Conservation (phyloP, 805 yeast species). For the Kodamaea laetipori region DNA sequence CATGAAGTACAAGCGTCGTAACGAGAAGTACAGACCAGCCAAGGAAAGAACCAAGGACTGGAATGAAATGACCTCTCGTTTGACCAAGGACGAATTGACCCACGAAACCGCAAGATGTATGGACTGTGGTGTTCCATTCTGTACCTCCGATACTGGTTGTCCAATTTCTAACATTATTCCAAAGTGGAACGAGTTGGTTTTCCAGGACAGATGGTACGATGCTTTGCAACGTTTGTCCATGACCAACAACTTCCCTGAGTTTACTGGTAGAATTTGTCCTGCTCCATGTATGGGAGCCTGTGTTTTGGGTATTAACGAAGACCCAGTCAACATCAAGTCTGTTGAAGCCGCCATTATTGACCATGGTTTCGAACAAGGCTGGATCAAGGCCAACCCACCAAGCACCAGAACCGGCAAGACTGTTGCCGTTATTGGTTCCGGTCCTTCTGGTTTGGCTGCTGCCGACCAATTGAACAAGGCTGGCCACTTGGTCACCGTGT, state of each 20-base stretch:
- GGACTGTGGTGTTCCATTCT: constrained; percentile 99
- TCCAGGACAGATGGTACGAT: constrained; percentile 91
- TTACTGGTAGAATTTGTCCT: constrained; percentile 97
- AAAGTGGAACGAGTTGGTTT: constrained; percentile 95
- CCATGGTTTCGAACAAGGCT: constrained; percentile 93
- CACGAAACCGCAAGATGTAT: constrained; percentile 96
- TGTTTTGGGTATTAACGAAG: constrained; percentile 88
- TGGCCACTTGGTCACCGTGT: constrained; percentile 89
- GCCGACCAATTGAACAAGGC: constrained; percentile 98
- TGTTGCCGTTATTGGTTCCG: constrained; percentile 91
- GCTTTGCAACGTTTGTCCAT: constrained; percentile 88
- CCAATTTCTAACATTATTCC: constrained; percentile 97
- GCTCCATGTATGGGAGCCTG: constrained; percentile 98
- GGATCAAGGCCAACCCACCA: constrained; percentile 89
- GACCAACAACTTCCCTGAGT: constrained; percentile 99
- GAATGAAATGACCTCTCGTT: constrained; percentile 82
- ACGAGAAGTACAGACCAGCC: constrained; percentile 82
- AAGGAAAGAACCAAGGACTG: constrained; percentile 81
- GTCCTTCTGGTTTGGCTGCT: constrained; percentile 95
- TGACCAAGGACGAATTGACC: constrained; percentile 82
- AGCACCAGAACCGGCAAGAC: constrained; percentile 76
- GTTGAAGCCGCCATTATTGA: constrained; percentile 96
- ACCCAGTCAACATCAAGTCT: constrained; percentile 95
- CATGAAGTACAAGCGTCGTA: constrained; percentile 88
- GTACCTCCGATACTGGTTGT: constrained; percentile 97